Base-by-base conservation (phyloP, 177 flowering plant species). In the Telopea speciosissima region DNA sequence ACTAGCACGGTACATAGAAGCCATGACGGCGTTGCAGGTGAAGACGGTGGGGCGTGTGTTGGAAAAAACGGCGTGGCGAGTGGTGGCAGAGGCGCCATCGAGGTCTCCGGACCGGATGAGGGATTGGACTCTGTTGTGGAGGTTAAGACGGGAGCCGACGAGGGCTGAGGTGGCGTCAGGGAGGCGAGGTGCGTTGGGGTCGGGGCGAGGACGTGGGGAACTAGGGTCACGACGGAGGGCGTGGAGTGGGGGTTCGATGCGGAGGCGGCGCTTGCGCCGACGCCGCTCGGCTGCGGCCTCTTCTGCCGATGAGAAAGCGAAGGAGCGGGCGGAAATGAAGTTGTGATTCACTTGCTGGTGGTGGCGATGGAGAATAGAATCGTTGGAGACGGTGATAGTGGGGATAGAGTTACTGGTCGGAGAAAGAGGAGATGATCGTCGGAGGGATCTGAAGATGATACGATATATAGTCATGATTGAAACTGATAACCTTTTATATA, bases 231-330 rank as follows among this genome's bases (percentile, higher is more conserved):
- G 85, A 59, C 90, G 89, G 72, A 90, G 86, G 69, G 90, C 89
- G 75, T 88, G 83, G 62, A 88, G 88, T 0, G 97, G 98, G 0
- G 97, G 97, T 67, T 93, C 92, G 63, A 90, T 88, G 17, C 97
- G 89, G 62, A 88, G 90, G 3, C 90, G 89, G 62, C 97, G 92
- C 79, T 90, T 93, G 8, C 93, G 83, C 49, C 91, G 88, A 54
- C 97, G 89, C n/a, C 97, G 89, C 70, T 89, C 97, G 1, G 93
- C 92, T 0, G 95, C 95, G 25, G 93, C 97, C 68, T 91, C 95
- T 69, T 89, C 97, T 22, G 97, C 95, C 23, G 96, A 89, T 61
- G 92, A 85, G 85, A 87, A 91, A 63, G 89, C 90, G 72, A 74
- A 77, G 70, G 83, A 33, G 62, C 89, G 90, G 61, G 44, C 33